Evolutionary conservation across 2,329 filamentous ascomycete species (phyloP).

Genomic region (Calonectria pseudoturangicola): DNA sequence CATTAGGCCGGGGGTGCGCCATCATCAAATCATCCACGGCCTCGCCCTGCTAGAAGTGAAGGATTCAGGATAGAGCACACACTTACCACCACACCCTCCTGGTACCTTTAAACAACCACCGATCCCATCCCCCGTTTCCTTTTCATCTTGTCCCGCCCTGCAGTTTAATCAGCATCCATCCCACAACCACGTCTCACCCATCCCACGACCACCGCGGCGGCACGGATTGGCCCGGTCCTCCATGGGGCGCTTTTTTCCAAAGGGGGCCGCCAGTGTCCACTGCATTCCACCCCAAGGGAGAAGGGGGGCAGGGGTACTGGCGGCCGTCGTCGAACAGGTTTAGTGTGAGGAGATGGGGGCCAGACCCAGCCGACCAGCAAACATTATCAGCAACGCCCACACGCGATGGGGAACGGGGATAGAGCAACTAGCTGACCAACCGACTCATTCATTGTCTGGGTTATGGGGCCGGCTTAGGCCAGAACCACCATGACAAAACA

Average conservation of each 20-base stretch:
- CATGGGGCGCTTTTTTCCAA: slow-evolving; percentile 31
- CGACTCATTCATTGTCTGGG: slow-evolving; percentile 28
- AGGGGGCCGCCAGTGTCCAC: slow-evolving; percentile 28
- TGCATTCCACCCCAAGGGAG: slow-evolving; percentile 34
- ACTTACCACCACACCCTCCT: slow-evolving; percentile 25
- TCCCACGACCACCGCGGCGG: slow-evolving; percentile 15
- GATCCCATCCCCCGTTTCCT: slow-evolving; percentile 18
- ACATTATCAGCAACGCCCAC: slow-evolving; percentile 32
- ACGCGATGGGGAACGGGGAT: slow-evolving; percentile 19
- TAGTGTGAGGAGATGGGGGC: slow-evolving; percentile 39
- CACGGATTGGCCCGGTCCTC: slow-evolving; percentile 36
- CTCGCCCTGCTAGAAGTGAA: slow-evolving; percentile 6
- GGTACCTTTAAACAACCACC: slow-evolving; percentile 20
- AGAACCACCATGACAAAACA: slow-evolving; percentile 19
- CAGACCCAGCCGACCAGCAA: slow-evolving; percentile 33
- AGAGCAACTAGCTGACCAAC: slow-evolving; percentile 22
- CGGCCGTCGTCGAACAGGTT: slow-evolving; percentile 33
- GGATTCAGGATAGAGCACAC: slow-evolving; percentile 5
- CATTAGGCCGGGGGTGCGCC: slow-evolving; percentile 30
- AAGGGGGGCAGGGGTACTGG: slow-evolving; percentile 23
- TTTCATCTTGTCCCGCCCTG: slow-evolving; percentile 19
- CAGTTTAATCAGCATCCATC: slow-evolving; percentile 13
- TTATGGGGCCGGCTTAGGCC: slow-evolving; percentile 27
- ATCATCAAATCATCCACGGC: background rate
- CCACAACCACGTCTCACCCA: slow-evolving; percentile 4